Conservation (phyloP, 2,329 filamentous ascomycete genomes). For the Epichloe sylvatica region DNA sequence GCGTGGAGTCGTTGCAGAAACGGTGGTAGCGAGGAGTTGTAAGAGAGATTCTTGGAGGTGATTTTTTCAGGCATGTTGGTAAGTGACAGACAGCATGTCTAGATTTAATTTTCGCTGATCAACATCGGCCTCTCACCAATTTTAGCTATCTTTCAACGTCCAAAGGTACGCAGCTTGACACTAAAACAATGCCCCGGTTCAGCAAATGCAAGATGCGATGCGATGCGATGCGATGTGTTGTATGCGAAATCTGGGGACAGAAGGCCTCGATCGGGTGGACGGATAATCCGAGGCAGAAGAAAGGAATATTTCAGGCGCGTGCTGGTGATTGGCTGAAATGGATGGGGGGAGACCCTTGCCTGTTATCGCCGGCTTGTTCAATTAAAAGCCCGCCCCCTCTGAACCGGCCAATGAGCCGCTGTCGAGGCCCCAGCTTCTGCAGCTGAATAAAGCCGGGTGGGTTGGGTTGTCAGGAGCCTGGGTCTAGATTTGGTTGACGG, state of each 20-base stretch:
- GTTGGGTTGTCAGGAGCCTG: no score
- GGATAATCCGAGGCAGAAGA: background rate
- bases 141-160: no score
- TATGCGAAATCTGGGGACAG: background rate
- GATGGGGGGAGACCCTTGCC: background rate
- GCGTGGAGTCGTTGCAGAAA: constrained; percentile 46
- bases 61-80: constrained; percentile 42
- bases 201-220: no score
- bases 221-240: no score
- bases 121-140: no score
- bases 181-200: no score
- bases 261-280: background rate
- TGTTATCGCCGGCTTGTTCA: background rate
- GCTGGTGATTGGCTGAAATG: background rate
- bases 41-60: constrained; percentile 56
- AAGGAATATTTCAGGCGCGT: background rate
- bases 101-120: background rate
- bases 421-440: background rate
- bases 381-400: background rate
- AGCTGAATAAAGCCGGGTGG: background rate
- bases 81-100: background rate
- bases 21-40: constrained; percentile 44
- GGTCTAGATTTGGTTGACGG: background rate
- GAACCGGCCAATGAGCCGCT: background rate
- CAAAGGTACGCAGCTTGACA: no score